Conservation (phyloP, 352 stramenopile species). For the Salisapilia sapeloensis region DNA sequence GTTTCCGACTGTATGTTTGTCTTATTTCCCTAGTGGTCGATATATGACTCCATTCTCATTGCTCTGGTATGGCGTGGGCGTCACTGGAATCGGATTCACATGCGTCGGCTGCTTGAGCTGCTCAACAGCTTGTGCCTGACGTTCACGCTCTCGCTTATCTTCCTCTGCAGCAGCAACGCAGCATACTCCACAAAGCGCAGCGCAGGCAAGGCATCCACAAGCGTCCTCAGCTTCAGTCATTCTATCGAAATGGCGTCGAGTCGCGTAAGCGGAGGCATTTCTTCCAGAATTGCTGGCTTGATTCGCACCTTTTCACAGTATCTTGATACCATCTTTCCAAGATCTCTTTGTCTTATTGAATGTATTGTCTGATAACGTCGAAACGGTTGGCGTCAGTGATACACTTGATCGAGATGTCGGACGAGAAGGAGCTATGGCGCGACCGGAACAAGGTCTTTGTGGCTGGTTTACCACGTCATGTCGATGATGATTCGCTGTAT, state of each 20-base stretch:
- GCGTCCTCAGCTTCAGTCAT: slow-evolving; percentile 70
- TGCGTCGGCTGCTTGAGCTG: slow-evolving; percentile 36
- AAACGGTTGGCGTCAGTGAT: no score
- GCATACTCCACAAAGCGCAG: slow-evolving; percentile 53
- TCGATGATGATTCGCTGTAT: slow-evolving; percentile 48
- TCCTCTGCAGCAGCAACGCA: slow-evolving; percentile 62
- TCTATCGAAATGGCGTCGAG: neutral
- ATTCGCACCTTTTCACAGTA: neutral
- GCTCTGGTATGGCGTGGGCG: no score
- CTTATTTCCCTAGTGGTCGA: no score
- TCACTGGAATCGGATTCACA: slow-evolving; percentile 43
- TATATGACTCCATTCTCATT: no score
- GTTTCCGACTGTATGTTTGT: no score
- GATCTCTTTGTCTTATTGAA: slow-evolving; percentile 1
- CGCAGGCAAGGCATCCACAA: slow-evolving; percentile 56
- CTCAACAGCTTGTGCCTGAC: slow-evolving; percentile 10
- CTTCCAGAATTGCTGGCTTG: neutral
- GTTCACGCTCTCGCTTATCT: slow-evolving; percentile 64
- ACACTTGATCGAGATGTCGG: no score
- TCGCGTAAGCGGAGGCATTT: neutral
- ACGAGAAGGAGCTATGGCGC: slow-evolving; percentile 53
- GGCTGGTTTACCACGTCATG: slow-evolving; percentile 36
- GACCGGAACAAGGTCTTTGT: slow-evolving; percentile 83
- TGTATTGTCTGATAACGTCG: neutral
- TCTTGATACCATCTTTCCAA: slow-evolving; percentile 1